A percentile compares a stretch with the other conserved stretches of the same genome.
Conservation (phyloP, 495 filamentous ascomycete genomes). For the Aspergillus bridgeri region DNA sequence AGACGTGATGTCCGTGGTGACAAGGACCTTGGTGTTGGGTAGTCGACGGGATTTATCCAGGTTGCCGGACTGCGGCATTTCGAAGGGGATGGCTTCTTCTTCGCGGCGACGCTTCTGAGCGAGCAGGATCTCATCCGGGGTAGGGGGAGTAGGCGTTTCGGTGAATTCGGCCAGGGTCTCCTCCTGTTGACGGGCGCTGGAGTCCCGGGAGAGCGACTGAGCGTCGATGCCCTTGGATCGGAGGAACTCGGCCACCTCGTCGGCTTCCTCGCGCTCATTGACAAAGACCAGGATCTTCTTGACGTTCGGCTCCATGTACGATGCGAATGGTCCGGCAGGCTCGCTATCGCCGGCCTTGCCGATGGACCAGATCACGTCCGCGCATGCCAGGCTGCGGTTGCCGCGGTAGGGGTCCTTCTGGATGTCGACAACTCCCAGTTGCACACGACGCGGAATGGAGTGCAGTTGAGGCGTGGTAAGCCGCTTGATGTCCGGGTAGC, state of each 20-base stretch:
- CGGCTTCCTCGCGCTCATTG: conserved; percentile 88
- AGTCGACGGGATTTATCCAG: conserved; percentile 29
- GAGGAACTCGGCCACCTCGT: conserved; percentile 77
- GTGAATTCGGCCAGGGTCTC: conserved; percentile 79
- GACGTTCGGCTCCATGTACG: conserved; percentile 48
- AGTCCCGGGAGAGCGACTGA: conserved; percentile 76
- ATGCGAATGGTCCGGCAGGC: conserved; percentile 27
- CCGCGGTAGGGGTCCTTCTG: conserved; percentile 85
- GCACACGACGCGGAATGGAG: conserved; percentile 89
- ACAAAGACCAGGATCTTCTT: conserved; percentile 96
- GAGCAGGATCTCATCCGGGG: conserved; percentile 37
- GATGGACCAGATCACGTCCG: conserved; percentile 90
- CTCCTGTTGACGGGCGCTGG: conserved; percentile 63
- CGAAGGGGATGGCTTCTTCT: conserved; percentile 34
- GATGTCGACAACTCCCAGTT: conserved; percentile 89
- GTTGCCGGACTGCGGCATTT: conserved; percentile 12
- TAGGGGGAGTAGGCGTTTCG: conserved; percentile 44
- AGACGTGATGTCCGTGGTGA: conserved; percentile 89
- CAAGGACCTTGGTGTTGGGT: conserved; percentile 80
- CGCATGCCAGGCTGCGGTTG: conserved; percentile 87
- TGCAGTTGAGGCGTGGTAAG: conserved; percentile 94
- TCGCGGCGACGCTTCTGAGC: conserved; percentile 31
- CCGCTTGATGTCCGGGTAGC: conserved; percentile 76
- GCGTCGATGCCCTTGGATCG: conserved; percentile 83
- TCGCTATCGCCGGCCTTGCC: conserved; percentile 65